Evolutionary conservation across 139 green algal genomes (phyloP).

Genomic region (Coelastrella sp.): DNA sequence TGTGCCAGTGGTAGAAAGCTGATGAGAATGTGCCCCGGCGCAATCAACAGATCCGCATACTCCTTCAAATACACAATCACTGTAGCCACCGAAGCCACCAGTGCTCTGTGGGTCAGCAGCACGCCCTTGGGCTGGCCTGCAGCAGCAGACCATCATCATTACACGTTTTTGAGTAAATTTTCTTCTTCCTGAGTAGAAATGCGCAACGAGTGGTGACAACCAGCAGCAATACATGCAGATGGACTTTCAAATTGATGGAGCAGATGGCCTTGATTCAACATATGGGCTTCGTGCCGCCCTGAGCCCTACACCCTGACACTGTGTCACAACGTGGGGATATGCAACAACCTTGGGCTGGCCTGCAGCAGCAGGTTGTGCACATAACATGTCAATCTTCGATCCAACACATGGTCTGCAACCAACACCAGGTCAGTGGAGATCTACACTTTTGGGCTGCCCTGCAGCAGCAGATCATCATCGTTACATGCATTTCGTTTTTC

Average conservation of each 20-base stretch:
- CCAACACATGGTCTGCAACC: no score
- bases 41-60: background rate
- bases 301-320: no score
- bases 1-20: constrained; percentile 81
- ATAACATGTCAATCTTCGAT: no score
- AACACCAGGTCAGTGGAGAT: no score
- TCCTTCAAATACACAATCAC: background rate
- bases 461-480: background rate
- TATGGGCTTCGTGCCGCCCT: no score
- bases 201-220: no score
- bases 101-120: constrained; percentile 75
- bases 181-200: no score
- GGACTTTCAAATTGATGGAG: no score
- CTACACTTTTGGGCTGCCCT: no score
- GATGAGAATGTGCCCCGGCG: constrained; percentile 30
- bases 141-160: background rate
- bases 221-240: no score
- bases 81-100: constrained; percentile 67
- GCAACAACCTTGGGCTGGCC: constrained; percentile 83
- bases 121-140: constrained; percentile 86
- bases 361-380: background rate
- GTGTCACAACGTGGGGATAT: no score
- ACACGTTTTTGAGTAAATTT: background rate
- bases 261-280: no score
- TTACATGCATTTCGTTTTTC: background rate